These are phyloP conservation scores for Nepenthes mirabilis DNA, from an alignment of 148 eudicot genomes.

Conservation along the genomic window DNA sequence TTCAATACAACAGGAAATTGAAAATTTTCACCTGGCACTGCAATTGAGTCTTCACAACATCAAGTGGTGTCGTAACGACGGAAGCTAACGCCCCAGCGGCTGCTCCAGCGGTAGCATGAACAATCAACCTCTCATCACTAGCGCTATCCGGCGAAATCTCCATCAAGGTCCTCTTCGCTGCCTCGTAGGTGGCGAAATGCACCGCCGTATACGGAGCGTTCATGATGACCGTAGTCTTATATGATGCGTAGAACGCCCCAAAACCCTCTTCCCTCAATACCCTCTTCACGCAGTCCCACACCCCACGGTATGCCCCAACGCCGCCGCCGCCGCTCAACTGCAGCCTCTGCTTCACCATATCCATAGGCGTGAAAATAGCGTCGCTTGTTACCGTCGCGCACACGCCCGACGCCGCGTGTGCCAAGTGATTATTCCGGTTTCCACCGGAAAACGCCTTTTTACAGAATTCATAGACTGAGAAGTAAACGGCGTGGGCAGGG, in stretches of 20 bases:
- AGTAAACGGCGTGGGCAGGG: conserved; percentile 91
- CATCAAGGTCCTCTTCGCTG: conserved; percentile 57
- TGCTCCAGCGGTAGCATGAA: conserved; percentile 37
- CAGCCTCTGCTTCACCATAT: conserved; percentile 89
- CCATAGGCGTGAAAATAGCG: conserved; percentile 94
- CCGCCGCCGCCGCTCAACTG: conserved; percentile 40
- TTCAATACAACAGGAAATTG: not conserved
- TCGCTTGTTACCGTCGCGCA: conserved; percentile 86
- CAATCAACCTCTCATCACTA: conserved; percentile 56
- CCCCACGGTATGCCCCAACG: conserved; percentile 58
- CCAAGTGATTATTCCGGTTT: conserved; percentile 35
- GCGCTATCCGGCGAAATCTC: conserved; percentile 39
- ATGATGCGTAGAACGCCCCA: conserved; percentile 76
- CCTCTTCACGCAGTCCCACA: conserved; percentile 59
- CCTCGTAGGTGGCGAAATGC: conserved; percentile 89
- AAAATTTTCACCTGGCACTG: conserved; percentile 33
- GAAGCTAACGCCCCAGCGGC: conserved; percentile 34
- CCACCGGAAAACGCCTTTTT: conserved; percentile 34
- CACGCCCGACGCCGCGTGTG: conserved; percentile 69
- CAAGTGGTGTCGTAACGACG: conserved; percentile 38
- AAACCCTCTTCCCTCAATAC: conserved; percentile 77
- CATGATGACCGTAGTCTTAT: conserved; percentile 82
- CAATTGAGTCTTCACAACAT: conserved; percentile 38
- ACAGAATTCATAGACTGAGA: conserved; percentile 67
- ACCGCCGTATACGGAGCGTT: conserved; percentile 89